These are phyloP conservation scores for Lentinula detonsa DNA, from an alignment of 768 basidiomycete species.

Conservation along the genomic window DNA sequence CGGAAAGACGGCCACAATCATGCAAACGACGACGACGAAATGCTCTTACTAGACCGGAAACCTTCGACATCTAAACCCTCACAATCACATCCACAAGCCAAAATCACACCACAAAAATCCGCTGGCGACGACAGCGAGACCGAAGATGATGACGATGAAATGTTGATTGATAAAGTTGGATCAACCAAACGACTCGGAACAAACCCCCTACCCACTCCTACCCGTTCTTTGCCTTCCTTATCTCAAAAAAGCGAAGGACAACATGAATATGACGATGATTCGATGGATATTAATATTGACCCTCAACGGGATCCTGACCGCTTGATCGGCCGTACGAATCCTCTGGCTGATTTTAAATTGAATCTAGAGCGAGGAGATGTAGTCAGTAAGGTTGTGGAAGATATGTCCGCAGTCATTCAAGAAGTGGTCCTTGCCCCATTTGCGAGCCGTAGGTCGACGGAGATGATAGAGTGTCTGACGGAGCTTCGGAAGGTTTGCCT, in stretches of 20 bases:
- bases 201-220: conserved; percentile 45
- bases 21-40: conserved; percentile 51
- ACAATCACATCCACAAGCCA: conserved; percentile 11
- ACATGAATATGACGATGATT: conserved; percentile 16
- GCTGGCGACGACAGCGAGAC: conserved; percentile 42
- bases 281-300: conserved; percentile 32
- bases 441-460: conserved; percentile 54
- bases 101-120: conserved; percentile 25
- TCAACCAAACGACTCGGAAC: conserved; percentile 13
- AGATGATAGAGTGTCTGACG: conserved; percentile 71
- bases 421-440: conserved; percentile 72
- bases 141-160: conserved; percentile 43
- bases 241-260: background rate
- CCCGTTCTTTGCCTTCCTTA: conserved; percentile 37
- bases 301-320: conserved; percentile 58
- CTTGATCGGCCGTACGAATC: conserved; percentile 69
- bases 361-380: conserved; percentile 72
- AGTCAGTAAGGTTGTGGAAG: conserved; percentile 81
- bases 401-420: conserved; percentile 62
- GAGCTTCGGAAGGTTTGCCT: conserved; percentile 62
- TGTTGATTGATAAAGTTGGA: conserved; percentile 13
- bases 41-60: conserved; percentile 52
- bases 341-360: conserved; percentile 70
- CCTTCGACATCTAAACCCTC: background rate
- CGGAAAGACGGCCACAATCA: conserved; percentile 60